These are phyloP conservation scores for Camellia oleifera DNA, from an alignment of 179 eudicot species.

Conservation along the genomic window DNA sequence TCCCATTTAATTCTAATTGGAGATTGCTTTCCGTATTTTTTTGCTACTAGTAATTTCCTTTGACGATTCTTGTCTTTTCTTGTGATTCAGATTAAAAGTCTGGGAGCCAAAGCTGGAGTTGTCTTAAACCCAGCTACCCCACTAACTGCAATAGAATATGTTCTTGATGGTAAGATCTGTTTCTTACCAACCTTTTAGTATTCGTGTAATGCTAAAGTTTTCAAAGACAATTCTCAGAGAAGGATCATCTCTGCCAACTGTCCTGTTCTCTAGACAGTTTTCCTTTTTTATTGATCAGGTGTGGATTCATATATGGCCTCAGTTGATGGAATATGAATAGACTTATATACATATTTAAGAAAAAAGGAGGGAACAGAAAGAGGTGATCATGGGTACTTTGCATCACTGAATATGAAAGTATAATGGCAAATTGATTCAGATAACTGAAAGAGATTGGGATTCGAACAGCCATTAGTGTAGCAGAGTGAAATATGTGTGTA, in stretches of 20 bases:
- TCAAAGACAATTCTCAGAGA: background rate
- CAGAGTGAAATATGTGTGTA: background rate
- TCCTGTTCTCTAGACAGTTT: background rate
- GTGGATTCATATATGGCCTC: background rate
- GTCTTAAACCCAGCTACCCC: conserved; percentile 96
- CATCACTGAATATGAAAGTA: background rate
- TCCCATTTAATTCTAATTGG: background rate
- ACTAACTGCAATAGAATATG: conserved; percentile 73
- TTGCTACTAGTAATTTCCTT: background rate
- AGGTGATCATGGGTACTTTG: background rate
- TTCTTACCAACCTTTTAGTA: background rate
- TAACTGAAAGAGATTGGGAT: background rate
- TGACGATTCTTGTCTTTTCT: conserved; percentile 10
- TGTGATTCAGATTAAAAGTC: conserved; percentile 65
- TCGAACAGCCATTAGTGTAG: background rate
- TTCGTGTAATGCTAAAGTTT: background rate
- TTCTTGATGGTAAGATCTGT: conserved; percentile 82
- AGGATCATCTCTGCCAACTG: background rate
- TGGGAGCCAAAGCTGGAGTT: conserved; percentile 99
- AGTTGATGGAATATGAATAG: background rate
- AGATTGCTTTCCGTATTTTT: background rate
- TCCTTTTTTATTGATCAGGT: background rate
- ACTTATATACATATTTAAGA: background rate
- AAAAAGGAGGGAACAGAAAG: no score
- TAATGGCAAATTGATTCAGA: background rate